Percentiles rank a stretch among this genome's conserved stretches.
Conservation (phyloP, 176 grass and related monocot genomes). For the Raddia distichophylla region DNA sequence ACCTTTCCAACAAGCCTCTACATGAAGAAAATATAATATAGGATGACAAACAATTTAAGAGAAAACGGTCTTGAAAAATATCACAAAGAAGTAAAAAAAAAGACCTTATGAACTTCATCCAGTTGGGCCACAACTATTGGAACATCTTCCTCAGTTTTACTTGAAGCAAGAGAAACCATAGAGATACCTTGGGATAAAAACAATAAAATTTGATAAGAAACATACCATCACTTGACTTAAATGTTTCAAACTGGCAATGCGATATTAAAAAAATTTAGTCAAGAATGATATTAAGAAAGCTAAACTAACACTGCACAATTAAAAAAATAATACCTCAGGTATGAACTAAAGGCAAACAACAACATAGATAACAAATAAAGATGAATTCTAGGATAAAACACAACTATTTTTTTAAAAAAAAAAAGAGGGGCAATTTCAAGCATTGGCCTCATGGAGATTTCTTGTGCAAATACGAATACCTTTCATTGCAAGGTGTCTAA, state of each 20-base stretch:
- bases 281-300: slow-evolving; percentile 21
- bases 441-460: neutral
- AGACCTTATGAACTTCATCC: slow-evolving; percentile 82
- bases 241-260: neutral
- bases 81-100: slow-evolving; percentile 22
- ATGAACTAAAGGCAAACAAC: neutral
- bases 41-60: slow-evolving; percentile 19
- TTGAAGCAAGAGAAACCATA: slow-evolving; percentile 51
- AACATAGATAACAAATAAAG: neutral
- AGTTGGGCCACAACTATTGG: slow-evolving; percentile 45
- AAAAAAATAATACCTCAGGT: neutral
- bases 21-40: slow-evolving; percentile 58
- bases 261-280: slow-evolving; percentile 12
- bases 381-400: neutral
- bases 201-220: slow-evolving; percentile 5
- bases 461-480: slow-evolving; percentile 47
- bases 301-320: slow-evolving; percentile 15
- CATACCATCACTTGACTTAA: neutral
- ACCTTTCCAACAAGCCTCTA: slow-evolving; percentile 61
- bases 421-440: neutral
- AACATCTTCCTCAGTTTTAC: slow-evolving; percentile 54
- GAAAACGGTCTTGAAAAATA: neutral
- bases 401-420: neutral
- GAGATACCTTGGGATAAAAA: slow-evolving; percentile 58
- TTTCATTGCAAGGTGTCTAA: slow-evolving; percentile 66